phyloP scores from a whole-genome alignment of 768 basidiomycete genomes.

The Ramaria sp. region DNA sequence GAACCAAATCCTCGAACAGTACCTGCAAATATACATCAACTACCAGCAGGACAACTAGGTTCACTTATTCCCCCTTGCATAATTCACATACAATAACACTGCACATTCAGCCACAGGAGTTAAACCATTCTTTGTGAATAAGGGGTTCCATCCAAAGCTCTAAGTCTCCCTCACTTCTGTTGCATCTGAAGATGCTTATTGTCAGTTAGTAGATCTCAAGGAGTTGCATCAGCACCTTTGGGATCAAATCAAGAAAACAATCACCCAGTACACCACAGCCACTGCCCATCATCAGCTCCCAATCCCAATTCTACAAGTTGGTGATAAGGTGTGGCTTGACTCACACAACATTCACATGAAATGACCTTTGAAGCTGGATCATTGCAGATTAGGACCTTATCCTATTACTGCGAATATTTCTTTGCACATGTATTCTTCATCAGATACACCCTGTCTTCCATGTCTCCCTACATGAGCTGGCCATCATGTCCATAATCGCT shows the following conservation, averaged over 20 bases:
- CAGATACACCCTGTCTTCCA: conserved; percentile 17
- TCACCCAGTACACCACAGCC: not conserved
- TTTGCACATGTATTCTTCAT: conserved; percentile 3
- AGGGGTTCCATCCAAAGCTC: no score
- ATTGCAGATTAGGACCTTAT: not conserved
- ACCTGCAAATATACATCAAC: no score
- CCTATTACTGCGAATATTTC: not conserved
- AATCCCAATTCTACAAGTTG: not conserved
- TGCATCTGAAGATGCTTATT: no score
- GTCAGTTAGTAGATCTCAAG: no score
- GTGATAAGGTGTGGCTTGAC: no score
- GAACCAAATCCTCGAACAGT: no score
- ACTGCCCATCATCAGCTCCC: not conserved
- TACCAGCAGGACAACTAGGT: no score
- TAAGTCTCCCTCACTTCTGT: no score
- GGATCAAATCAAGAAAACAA: not conserved
- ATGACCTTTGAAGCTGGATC: not conserved
- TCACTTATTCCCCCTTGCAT: conserved; percentile 35
- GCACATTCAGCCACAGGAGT: no score
- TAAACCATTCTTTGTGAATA: no score
- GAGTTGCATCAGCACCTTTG: no score
- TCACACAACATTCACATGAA: not conserved
- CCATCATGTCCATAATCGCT: conserved; percentile 11
- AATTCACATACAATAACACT: no score
- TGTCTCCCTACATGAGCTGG: conserved; percentile 13